These are phyloP conservation scores for Tuber magnatum DNA, from an alignment of 495 filamentous ascomycete genomes.

Conservation along the genomic window DNA sequence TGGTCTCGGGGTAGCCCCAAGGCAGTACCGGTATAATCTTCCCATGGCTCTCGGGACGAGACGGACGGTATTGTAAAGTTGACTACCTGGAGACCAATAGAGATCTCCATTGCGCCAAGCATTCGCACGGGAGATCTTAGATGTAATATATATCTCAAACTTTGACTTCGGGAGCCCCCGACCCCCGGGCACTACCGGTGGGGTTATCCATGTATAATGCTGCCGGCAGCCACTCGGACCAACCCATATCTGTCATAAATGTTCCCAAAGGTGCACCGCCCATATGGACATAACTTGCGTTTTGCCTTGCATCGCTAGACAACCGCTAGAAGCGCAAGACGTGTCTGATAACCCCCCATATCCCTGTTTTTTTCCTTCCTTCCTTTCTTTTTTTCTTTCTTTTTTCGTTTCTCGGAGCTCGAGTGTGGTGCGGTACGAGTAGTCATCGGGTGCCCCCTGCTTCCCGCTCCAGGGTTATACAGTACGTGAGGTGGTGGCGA, in stretches of 20 bases:
- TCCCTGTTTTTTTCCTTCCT: neutral
- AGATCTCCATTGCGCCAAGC: neutral
- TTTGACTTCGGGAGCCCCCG: neutral
- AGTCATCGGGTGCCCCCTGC: neutral
- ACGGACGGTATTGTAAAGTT: neutral
- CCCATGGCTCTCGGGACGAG: neutral
- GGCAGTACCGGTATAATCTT: neutral
- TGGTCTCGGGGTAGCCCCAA: neutral
- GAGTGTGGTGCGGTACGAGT: neutral
- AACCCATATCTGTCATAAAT: neutral
- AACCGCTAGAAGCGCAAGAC: neutral
- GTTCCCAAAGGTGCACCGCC: neutral
- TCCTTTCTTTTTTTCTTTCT: neutral
- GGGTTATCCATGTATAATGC: neutral
- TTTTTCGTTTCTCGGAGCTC: neutral
- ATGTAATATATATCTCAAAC: neutral
- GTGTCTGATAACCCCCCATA: neutral
- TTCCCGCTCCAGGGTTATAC: neutral
- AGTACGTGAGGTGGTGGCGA: neutral
- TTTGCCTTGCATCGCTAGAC: neutral
- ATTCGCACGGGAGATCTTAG: neutral
- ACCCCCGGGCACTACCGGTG: neutral
- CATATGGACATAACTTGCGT: neutral
- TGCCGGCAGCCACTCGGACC: neutral
- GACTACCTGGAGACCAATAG: neutral